These are phyloP conservation scores for Cubamyces sp. DNA, from an alignment of 768 basidiomycete genomes.

Conservation along the genomic window DNA sequence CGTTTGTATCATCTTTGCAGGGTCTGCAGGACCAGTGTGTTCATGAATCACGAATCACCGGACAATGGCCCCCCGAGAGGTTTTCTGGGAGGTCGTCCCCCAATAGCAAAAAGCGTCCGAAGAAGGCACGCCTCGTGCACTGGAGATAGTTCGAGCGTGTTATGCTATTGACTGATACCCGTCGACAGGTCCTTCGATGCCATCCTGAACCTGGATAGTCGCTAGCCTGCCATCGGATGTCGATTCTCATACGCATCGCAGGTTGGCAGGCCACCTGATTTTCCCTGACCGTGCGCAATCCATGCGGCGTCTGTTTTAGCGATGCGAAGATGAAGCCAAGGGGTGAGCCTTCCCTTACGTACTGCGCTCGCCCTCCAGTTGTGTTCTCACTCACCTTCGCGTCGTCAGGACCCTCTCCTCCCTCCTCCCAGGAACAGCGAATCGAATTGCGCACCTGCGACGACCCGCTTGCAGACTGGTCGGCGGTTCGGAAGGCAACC, in stretches of 20 bases:
- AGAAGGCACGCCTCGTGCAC: slow-evolving; percentile 2
- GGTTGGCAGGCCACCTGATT: slow-evolving; percentile 5
- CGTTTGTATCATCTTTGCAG: neutral
- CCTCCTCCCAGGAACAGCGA: neutral
- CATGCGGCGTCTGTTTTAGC: slow-evolving; percentile 2
- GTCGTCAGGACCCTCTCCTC: neutral
- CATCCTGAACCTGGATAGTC: neutral
- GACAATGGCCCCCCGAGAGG: neutral
- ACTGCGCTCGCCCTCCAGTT: neutral
- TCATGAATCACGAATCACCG: neutral
- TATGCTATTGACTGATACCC: neutral
- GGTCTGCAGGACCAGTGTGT: neutral
- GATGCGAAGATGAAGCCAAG: neutral
- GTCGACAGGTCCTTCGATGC: neutral
- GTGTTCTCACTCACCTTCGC: neutral
- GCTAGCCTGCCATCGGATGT: neutral
- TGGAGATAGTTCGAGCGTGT: neutral
- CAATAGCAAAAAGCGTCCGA: slow-evolving; percentile 1
- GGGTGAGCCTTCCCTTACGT: neutral
- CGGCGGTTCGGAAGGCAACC: no score
- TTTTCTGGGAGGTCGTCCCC: neutral
- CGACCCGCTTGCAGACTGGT: no score
- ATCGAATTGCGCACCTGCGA: no score
- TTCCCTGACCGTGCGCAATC: neutral
- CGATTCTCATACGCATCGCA: neutral